These are phyloP conservation scores for Chrysanthemum seticuspe DNA, from an alignment of 129 eudicot genomes.

Conservation along the genomic window DNA sequence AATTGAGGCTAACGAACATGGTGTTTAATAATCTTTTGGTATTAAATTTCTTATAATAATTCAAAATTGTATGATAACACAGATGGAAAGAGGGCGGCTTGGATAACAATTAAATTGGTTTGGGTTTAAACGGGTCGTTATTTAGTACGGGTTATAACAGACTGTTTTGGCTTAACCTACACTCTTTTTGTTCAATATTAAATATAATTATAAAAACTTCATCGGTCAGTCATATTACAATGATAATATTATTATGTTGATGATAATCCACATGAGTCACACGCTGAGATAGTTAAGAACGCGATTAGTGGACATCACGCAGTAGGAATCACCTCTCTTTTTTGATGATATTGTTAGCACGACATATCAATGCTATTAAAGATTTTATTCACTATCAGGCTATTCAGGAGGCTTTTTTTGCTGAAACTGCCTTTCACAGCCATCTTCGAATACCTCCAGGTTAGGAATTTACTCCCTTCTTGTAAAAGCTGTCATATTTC, in stretches of 20 bases:
- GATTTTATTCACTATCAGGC: constrained; percentile 47
- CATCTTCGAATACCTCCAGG: not conserved
- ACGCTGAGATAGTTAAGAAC: constrained; percentile 47
- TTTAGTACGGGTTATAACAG: not conserved
- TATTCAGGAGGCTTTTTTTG: constrained; percentile 50
- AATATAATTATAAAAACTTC: no score
- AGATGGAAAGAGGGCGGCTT: not conserved
- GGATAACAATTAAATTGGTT: not conserved
- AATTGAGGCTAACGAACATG: no score
- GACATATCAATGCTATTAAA: not conserved
- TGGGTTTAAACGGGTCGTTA: not conserved
- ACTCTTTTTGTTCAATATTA: no score
- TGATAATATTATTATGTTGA: no score
- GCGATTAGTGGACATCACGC: constrained; percentile 57
- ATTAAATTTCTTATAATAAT: no score
- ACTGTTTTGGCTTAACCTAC: not conserved
- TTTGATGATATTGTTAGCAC: not conserved
- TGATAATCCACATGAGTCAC: no score
- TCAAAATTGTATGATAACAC: no score
- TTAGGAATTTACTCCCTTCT: no score
- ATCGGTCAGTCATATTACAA: no score
- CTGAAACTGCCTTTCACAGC: constrained; percentile 86
- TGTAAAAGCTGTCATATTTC: no score
- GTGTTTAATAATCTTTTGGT: no score
- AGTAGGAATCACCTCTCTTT: constrained; percentile 38